phyloP scores from a whole-genome alignment of 2,329 filamentous ascomycete genomes.

The Claviceps sp. region DNA sequence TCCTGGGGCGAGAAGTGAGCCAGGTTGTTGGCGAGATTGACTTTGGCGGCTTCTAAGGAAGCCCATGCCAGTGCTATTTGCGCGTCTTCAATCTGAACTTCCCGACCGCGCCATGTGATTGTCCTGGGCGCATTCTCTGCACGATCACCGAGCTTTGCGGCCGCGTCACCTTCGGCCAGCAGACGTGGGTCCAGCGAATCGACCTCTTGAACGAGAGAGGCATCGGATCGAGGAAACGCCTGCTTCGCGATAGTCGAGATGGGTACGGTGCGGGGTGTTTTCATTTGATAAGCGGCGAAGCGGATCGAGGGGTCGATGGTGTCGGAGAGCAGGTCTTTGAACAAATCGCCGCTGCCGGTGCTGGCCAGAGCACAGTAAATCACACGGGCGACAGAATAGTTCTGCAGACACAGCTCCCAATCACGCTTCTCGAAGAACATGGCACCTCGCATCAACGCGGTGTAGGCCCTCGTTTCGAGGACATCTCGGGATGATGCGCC shows the following conservation, averaged over 20 bases:
- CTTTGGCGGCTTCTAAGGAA: conserved; percentile 44
- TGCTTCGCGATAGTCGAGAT: conserved; percentile 67
- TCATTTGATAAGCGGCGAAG: conserved; percentile 85
- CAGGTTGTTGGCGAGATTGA: conserved; percentile 34
- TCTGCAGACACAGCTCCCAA: conserved; percentile 67
- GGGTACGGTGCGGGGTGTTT: conserved; percentile 72
- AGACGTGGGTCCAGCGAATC: conserved; percentile 56
- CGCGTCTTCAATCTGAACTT: conserved; percentile 83
- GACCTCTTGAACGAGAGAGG: conserved; percentile 49
- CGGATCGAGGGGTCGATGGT: conserved; percentile 88
- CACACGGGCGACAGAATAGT: conserved; percentile 63
- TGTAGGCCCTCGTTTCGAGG: conserved; percentile 78
- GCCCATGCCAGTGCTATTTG: conserved; percentile 77
- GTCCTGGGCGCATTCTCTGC: conserved; percentile 52
- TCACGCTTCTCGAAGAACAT: conserved; percentile 75
- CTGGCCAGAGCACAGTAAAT: conserved; percentile 68
- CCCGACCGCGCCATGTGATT: conserved; percentile 73
- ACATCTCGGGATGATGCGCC: conserved; percentile 58
- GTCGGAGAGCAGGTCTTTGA: conserved; percentile 72
- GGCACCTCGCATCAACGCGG: conserved; percentile 60
- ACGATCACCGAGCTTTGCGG: conserved; percentile 34
- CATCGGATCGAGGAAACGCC: conserved; percentile 57
- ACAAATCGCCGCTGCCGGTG: conserved; percentile 51
- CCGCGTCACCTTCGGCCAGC: conserved; percentile 40
- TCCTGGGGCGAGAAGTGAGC: conserved; percentile 21